Conservation (phyloP, 2,329 filamentous ascomycete species). For the Pseudodiploospora longispora region DNA sequence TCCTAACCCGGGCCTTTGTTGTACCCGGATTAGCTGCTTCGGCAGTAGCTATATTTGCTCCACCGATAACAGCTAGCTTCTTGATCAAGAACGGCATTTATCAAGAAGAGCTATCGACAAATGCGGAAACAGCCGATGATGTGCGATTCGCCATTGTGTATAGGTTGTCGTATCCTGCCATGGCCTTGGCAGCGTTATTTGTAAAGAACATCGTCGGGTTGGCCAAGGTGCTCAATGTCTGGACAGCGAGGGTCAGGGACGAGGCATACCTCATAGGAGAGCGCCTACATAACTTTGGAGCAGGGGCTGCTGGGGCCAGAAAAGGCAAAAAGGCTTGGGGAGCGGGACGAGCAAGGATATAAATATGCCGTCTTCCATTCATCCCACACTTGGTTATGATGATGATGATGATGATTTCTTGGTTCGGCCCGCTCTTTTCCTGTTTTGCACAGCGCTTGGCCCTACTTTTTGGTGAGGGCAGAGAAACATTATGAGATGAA, state of each 20-base stretch:
- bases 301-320: constrained; percentile 28
- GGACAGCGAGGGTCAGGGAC: constrained; percentile 77
- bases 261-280: constrained; percentile 96
- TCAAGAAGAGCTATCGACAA: constrained; percentile 15
- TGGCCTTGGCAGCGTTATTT: constrained; percentile 41
- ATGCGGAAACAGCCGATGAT: constrained; percentile 17
- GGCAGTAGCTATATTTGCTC: constrained; percentile 52
- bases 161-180: constrained; percentile 62
- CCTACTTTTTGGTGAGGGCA: no score
- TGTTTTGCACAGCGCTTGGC: no score
- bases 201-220: constrained; percentile 39
- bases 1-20: constrained; percentile 83
- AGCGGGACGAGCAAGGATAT: constrained; percentile 17
- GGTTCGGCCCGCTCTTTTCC: no score
- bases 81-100: constrained; percentile 19
- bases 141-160: constrained; percentile 33
- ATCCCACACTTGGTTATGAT: no score
- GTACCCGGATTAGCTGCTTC: constrained; percentile 63
- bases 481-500: no score
- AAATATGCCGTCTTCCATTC: no score
- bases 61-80: constrained; percentile 47
- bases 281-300: constrained; percentile 84
- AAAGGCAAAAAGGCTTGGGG: constrained; percentile 29
- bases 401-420: no score
- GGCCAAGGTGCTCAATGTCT: constrained; percentile 58